Conservation (phyloP, 2,329 filamentous ascomycete genomes). For the Sporothrix sp. region DNA sequence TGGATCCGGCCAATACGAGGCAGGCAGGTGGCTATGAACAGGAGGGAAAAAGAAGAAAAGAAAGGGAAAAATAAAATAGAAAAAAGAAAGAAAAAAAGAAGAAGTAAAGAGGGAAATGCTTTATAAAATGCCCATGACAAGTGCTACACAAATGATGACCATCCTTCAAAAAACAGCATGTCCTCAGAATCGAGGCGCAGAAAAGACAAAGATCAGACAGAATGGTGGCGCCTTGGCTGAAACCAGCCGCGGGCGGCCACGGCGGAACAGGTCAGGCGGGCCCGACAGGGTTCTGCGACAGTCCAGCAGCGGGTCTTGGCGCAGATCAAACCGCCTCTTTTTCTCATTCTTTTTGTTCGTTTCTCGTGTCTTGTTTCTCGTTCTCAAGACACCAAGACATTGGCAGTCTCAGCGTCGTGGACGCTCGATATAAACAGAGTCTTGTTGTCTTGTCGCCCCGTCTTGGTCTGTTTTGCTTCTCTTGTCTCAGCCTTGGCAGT, state of each 20-base stretch:
- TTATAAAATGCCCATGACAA: not conserved
- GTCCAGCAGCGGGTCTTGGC: constrained; percentile 7
- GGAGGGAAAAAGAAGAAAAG: not conserved
- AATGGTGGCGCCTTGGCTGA: not conserved
- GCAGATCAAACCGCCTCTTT: constrained; percentile 5
- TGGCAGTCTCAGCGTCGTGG: too few species aligned
- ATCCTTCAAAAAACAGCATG: not conserved
- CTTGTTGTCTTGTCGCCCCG: too few species aligned
- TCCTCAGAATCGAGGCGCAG: not conserved
- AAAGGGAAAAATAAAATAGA: not conserved
- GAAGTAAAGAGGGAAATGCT: not conserved
- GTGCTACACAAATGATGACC: not conserved
- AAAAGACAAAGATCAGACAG: too few species aligned
- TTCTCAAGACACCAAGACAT: too few species aligned
- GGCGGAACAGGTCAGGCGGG: not conserved
- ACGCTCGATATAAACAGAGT: too few species aligned
- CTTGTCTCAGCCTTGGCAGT: too few species aligned
- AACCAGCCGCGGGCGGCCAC: not conserved
- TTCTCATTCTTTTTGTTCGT: too few species aligned
- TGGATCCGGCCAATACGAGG: too few species aligned
- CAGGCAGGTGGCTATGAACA: too few species aligned
- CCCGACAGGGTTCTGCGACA: not conserved
- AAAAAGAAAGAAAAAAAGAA: not conserved
- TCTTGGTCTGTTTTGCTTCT: too few species aligned
- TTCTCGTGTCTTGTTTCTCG: too few species aligned